phyloP scores from a whole-genome alignment of 2,329 filamentous ascomycete genomes.

The Mycosphaerelloides madeirae region DNA sequence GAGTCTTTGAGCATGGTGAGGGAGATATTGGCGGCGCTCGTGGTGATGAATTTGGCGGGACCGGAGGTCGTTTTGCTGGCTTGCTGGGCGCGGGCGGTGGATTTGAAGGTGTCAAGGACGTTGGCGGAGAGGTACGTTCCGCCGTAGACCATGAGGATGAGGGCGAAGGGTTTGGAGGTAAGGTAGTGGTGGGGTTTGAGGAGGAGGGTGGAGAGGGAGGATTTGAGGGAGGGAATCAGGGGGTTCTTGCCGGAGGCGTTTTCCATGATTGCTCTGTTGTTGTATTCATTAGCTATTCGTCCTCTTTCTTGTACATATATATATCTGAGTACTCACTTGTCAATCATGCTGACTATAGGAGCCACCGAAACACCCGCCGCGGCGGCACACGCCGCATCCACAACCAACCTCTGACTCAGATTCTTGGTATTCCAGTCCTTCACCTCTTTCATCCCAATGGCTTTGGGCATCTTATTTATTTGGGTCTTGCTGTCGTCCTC shows the following conservation, averaged over 20 bases:
- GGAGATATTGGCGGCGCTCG: slow-evolving; percentile 74
- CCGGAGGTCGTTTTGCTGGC: slow-evolving; percentile 66
- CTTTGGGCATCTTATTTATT: not conserved
- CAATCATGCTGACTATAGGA: slow-evolving; percentile 81
- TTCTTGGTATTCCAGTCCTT: slow-evolving; percentile 69
- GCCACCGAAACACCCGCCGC: slow-evolving; percentile 72
- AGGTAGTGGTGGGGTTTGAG: slow-evolving; percentile 58
- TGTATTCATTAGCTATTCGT: not conserved
- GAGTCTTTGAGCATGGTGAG: slow-evolving; percentile 88
- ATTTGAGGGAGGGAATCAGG: slow-evolving; percentile 55
- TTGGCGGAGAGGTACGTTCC: slow-evolving; percentile 90
- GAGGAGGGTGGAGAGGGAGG: slow-evolving; percentile 55
- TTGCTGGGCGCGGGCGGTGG: slow-evolving; percentile 55
- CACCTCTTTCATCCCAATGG: slow-evolving; percentile 2
- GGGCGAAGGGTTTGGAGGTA: slow-evolving; percentile 60
- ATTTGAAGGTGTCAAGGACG: slow-evolving; percentile 71
- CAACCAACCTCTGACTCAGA: slow-evolving; percentile 60
- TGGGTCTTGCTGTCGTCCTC: not conserved
- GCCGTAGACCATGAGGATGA: slow-evolving; percentile 70
- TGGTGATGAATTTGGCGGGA: slow-evolving; percentile 73
- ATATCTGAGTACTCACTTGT: slow-evolving; percentile 55
- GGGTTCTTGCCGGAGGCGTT: slow-evolving; percentile 67
- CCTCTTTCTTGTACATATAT: not conserved
- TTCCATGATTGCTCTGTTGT: slow-evolving; percentile 66
- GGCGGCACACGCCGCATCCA: slow-evolving; percentile 65